Percentiles rank a stretch among this genome's conserved stretches.
phyloP scores from a whole-genome alignment of 2,329 filamentous ascomycete genomes.

The Fusarium humuli region DNA sequence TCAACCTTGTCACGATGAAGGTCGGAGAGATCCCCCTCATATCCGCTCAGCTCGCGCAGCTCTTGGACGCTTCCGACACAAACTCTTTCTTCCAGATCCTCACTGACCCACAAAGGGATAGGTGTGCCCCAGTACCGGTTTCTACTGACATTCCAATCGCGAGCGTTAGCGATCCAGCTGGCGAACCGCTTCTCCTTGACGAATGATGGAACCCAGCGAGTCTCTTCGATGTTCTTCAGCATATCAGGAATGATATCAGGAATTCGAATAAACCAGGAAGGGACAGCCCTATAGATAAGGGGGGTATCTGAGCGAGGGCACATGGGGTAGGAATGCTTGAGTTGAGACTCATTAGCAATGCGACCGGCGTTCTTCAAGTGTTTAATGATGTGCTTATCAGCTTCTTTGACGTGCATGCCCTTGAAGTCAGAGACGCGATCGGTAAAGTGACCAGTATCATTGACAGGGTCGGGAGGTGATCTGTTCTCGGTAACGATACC shows the following conservation, averaged over 20 bases:
- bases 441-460: constrained; percentile 84
- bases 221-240: constrained; percentile 88
- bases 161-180: constrained; percentile 90
- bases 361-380: constrained; percentile 81
- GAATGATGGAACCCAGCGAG: constrained; percentile 90
- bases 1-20: constrained; percentile 95
- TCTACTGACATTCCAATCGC: constrained; percentile 94
- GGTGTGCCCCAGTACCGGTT: constrained; percentile 97
- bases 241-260: constrained; percentile 85
- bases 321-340: constrained; percentile 93
- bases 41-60: constrained; percentile 87
- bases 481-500: constrained; percentile 83
- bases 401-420: constrained; percentile 89
- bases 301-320: constrained; percentile 96
- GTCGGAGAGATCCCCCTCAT: constrained; percentile 82
- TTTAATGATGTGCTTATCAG: constrained; percentile 94
- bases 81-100: constrained; percentile 86
- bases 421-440: constrained; percentile 81
- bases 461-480: constrained; percentile 90
- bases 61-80: constrained; percentile 88
- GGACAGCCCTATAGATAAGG: constrained; percentile 90
- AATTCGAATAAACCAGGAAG: constrained; percentile 95
- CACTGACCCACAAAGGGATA: constrained; percentile 90
- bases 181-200: constrained; percentile 93
- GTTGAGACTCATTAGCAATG: constrained; percentile 84